Base-by-base conservation (phyloP, 2,329 filamentous ascomycete species). In the Paramyrothecium roridum region DNA sequence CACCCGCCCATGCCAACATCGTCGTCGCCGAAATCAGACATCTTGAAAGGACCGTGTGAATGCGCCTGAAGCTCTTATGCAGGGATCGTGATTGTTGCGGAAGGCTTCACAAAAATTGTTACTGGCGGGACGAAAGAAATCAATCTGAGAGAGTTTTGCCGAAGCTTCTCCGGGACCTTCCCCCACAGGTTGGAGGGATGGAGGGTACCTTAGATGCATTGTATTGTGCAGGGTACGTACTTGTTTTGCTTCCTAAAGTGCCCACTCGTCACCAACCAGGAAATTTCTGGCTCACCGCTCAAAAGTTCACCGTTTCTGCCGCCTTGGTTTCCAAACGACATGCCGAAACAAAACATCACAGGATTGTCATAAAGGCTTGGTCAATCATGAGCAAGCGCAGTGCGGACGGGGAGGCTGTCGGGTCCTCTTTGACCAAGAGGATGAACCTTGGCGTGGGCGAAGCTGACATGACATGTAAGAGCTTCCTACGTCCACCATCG, bases 1-100 rank as follows among this genome's bases (percentile, higher is more conserved):
- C 19, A 86, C 83, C 75, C 80, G 64, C 76, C 80, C 63, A 78
- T 82, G 63, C 78, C 82, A 61, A 76, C 79, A 67, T 85, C 84
- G 63, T 88, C 83, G 66, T 87, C 84, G 64, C 85, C 87, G 75
- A 86, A 87, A 75, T 90, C 88, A 73, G 88, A 91, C 88, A 91
- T 91, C 20, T 56, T 74, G 56, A 46, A 17, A 51, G 49, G 13
- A n/a, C n/a, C 26, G 19, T 20, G n/a, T 16, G 26, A 30, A 13
- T 23, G 22, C 19, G 46, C 22, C 19, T 6, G 46, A 48, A 21
- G 46, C 22, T 23, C 46, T 48, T 48, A 20, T 21, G 22, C 19
- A 48, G 46, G 46, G 46, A 48, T 48, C 22, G 46, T 48, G 19
- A 23, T 4, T 48, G 46, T 48, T 23, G 19, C 17, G 10, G 22